Evolutionary conservation across 2,329 filamentous ascomycete species (phyloP).

Genomic region (Ophiostoma ulmi): DNA sequence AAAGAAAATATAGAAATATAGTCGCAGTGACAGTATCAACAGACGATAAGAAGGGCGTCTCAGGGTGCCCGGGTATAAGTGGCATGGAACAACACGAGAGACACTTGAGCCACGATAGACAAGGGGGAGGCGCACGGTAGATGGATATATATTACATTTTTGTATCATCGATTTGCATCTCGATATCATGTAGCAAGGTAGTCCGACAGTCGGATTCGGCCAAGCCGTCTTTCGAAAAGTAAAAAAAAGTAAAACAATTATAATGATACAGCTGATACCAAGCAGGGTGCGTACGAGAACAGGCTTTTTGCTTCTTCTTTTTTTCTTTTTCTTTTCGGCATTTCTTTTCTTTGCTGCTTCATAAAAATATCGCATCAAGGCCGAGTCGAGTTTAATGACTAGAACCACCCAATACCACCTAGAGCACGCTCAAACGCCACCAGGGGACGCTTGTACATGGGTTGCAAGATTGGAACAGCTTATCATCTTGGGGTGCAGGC

Average conservation of each 20-base stretch:
- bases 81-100: background rate
- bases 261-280: background rate
- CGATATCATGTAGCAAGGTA: background rate
- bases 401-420: conserved; percentile 6
- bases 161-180: background rate
- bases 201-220: conserved; percentile 9
- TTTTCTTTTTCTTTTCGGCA: background rate
- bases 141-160: conserved; percentile 1
- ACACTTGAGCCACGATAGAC: background rate
- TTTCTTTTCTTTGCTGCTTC: background rate
- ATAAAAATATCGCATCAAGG: background rate
- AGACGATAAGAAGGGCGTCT: conserved; percentile 2
- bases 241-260: background rate
- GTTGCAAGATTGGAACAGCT: conserved; percentile 1
- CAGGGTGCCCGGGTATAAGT: background rate
- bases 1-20: background rate
- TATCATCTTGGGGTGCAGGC: conserved; percentile 3
- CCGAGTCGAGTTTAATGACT: background rate
- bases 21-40: background rate
- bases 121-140: conserved; percentile 7
- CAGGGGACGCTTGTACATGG: background rate
- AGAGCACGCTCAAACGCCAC: conserved; percentile 1
- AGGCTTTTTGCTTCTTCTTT: background rate
- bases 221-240: background rate
- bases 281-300: background rate